Conservation (phyloP, 306 rosid species). For the Cucurbita ficifolia region DNA sequence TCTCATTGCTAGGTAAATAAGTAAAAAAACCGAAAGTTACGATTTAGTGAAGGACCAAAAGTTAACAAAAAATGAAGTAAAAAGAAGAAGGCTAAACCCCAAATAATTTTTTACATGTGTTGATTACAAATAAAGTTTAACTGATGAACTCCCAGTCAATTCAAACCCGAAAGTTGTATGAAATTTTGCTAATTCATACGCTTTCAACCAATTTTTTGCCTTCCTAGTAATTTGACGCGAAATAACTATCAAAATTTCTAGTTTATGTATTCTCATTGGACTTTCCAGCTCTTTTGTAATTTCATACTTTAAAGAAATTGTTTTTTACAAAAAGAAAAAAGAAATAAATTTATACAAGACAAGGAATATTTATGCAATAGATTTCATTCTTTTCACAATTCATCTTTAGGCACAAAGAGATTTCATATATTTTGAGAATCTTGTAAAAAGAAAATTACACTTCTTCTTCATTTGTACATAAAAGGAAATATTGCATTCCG, state of each 20-base stretch:
- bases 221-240: neutral
- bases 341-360: too few relatives aligned
- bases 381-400: neutral
- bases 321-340: too few relatives aligned
- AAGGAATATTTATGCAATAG: neutral
- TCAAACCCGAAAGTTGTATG: neutral
- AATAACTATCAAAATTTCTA: neutral
- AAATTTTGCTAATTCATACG: neutral
- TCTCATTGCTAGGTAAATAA: neutral
- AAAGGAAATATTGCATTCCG: neutral
- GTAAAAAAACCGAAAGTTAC: neutral
- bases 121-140: neutral
- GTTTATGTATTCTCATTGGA: too few relatives aligned
- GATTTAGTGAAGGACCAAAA: neutral
- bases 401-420: neutral
- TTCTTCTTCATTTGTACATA: neutral
- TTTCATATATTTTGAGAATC: neutral
- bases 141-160: neutral
- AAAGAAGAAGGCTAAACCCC: neutral
- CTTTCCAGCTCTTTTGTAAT: too few relatives aligned
- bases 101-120: neutral
- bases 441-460: too few relatives aligned
- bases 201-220: neutral
- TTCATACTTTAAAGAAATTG: too few relatives aligned
- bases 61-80: neutral